Evolutionary conservation across 2,329 filamentous ascomycete genomes (phyloP).

Genomic region (Cladosporium sp.): DNA sequence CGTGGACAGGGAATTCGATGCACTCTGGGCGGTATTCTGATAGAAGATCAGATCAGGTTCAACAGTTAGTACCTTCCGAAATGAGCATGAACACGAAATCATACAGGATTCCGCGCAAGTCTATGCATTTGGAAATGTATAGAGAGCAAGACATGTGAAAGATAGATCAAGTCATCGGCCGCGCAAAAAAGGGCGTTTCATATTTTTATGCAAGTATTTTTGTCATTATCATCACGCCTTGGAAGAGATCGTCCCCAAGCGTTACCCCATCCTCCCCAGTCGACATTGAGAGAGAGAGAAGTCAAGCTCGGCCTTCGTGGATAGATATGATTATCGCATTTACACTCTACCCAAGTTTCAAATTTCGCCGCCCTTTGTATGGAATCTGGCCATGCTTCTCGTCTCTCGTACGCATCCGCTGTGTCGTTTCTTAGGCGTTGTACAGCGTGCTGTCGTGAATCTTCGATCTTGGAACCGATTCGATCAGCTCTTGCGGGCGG

Average conservation of each 20-base stretch:
- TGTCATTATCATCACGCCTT: conserved; percentile 9
- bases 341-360: conserved; percentile 10
- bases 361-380: not conserved
- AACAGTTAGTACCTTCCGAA: no score
- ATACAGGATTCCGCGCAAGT: no score
- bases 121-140: no score
- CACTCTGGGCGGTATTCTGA: no score
- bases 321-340: conserved; percentile 9
- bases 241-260: not conserved
- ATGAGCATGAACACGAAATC: no score
- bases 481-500: conserved; percentile 6
- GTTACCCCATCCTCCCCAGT: not conserved
- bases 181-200: not conserved
- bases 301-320: not conserved
- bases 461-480: not conserved
- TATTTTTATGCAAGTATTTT: not conserved
- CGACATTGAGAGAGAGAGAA: not conserved
- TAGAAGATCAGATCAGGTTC: no score
- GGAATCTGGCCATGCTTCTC: not conserved
- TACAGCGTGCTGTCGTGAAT: conserved; percentile 8
- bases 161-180: not conserved
- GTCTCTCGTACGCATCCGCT: conserved; percentile 9
- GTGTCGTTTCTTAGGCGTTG: not conserved
- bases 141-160: no score
- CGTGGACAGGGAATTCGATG: no score